phyloP scores from a whole-genome alignment of 2,329 filamentous ascomycete genomes.

The Neophaeococcomyces mojaviensis region DNA sequence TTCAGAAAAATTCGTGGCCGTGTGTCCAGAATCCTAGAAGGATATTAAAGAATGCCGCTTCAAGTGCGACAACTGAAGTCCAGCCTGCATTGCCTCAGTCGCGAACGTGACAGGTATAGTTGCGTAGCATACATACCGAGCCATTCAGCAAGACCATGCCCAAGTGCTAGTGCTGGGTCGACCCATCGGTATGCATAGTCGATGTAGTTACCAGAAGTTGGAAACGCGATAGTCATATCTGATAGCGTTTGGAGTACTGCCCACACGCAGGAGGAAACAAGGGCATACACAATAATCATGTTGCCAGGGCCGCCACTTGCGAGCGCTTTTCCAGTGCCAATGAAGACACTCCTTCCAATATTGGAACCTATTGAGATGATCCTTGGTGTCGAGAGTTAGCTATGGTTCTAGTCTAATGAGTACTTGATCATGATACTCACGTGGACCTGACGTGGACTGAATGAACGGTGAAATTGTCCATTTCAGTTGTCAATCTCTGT shows the following conservation, averaged over 20 bases:
- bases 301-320: conserved; percentile 27
- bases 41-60: conserved; percentile 22
- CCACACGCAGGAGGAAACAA: conserved; percentile 28
- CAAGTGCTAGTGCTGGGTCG: conserved; percentile 34
- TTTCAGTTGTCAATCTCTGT: conserved; percentile 3
- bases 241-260: conserved; percentile 25
- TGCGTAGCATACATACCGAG: conserved; percentile 9
- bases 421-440: conserved; percentile 3
- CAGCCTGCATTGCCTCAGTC: conserved; percentile 13
- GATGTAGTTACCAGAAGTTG: conserved; percentile 32
- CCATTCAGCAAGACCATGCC: conserved; percentile 25
- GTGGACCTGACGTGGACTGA: conserved; percentile 12
- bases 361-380: conserved; percentile 22
- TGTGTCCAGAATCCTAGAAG: conserved; percentile 24
- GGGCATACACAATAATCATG: conserved; percentile 29
- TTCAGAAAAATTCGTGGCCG: conserved; percentile 8
- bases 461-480: conserved; percentile 11
- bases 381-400: too few relatives aligned
- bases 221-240: conserved; percentile 35
- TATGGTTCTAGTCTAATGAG: too few relatives aligned
- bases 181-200: conserved; percentile 34
- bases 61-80: conserved; percentile 20
- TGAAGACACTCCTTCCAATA: conserved; percentile 30
- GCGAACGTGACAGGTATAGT: not conserved
- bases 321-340: conserved; percentile 26